Evolutionary conservation across 225 moss, liverwort and hornwort species (phyloP).

Genomic region (Thuidium tamariscinum): DNA sequence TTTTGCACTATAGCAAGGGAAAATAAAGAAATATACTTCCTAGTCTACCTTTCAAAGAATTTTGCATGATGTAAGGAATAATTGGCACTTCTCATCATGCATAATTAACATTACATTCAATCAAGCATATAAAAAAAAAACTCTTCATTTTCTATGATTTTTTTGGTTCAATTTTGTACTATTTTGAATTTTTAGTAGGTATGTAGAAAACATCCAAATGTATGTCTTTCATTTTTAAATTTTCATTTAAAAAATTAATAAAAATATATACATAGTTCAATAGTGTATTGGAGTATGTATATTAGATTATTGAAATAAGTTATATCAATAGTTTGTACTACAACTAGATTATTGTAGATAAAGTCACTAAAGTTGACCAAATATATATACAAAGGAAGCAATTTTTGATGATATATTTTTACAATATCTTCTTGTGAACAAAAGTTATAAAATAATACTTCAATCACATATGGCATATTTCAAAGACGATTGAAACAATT

Average conservation of each 20-base stretch:
- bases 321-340: too few species aligned
- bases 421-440: background rate
- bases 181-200: background rate
- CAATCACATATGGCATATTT: rapidly evolving
- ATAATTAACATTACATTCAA: background rate
- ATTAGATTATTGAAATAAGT: background rate
- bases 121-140: background rate
- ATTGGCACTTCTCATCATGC: background rate
- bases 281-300: background rate
- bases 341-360: too few species aligned
- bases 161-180: background rate
- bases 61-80: background rate
- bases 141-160: background rate
- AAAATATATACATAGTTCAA: background rate
- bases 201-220: too few species aligned
- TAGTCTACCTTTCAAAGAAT: background rate
- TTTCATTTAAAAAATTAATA: background rate
- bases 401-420: background rate
- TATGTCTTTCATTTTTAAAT: background rate
- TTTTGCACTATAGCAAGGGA: background rate
- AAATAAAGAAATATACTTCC: background rate
- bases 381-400: rapidly evolving
- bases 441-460: background rate
- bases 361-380: background rate
- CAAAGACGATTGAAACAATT: background rate